Percentiles rank a stretch among this genome's conserved stretches.
Evolutionary conservation across 2,329 filamentous ascomycete species (phyloP).

Genomic region (Sordariomycetes sp.): DNA sequence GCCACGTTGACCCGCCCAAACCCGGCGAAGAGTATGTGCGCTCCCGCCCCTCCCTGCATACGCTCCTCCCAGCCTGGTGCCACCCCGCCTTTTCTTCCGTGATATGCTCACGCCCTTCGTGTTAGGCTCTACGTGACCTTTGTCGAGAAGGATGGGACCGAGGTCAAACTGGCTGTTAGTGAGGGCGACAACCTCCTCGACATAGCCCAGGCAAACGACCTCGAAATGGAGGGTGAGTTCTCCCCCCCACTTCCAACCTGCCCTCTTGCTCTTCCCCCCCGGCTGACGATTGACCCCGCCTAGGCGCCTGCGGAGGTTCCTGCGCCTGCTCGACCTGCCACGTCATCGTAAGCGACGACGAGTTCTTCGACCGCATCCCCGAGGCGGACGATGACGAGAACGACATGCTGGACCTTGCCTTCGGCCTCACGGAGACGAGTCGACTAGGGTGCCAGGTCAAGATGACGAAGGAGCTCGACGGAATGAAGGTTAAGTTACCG

Average conservation of each 20-base stretch:
- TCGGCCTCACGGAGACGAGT: conserved; percentile 77
- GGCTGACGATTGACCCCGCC: conserved; percentile 1
- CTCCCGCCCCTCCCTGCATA: neutral
- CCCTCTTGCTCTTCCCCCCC: neutral
- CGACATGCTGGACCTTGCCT: conserved; percentile 85
- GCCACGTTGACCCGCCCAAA: conserved; percentile 74
- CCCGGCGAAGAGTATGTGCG: conserved; percentile 79
- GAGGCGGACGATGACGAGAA: conserved; percentile 75
- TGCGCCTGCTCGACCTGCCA: conserved; percentile 93
- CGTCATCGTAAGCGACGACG: conserved; percentile 68
- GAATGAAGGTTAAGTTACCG: conserved; percentile 73
- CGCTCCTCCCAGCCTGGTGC: neutral
- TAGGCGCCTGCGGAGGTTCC: conserved; percentile 80
- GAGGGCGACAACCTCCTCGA: conserved; percentile 90
- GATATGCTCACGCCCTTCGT: neutral
- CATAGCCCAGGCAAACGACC: conserved; percentile 85
- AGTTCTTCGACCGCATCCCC: conserved; percentile 66
- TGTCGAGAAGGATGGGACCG: conserved; percentile 76
- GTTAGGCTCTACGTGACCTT: conserved; percentile 81
- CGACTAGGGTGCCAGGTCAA: conserved; percentile 80
- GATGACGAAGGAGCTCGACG: conserved; percentile 86
- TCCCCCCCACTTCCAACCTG: conserved; percentile 1
- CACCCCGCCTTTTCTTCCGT: neutral
- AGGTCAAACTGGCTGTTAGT: conserved; percentile 67
- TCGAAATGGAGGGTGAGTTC: conserved; percentile 84